Percentiles rank a stretch among this genome's conserved stretches.
phyloP scores from a whole-genome alignment of 495 filamentous ascomycete species.

The Aspergillus nanangensis region DNA sequence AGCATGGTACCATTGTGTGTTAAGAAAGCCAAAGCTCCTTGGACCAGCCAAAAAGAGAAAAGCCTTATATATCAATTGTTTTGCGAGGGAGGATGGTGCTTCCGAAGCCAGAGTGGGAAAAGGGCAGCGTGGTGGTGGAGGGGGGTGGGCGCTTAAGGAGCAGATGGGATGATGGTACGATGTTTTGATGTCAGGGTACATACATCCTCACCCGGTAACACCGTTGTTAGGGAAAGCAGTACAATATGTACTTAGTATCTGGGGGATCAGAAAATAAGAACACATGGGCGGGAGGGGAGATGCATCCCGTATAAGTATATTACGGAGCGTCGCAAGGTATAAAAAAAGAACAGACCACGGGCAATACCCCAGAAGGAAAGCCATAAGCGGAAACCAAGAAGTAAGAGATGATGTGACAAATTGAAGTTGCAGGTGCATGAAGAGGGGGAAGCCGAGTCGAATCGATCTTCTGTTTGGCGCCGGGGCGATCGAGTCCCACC shows the following conservation, averaged over 20 bases:
- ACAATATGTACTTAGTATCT: too few relatives aligned
- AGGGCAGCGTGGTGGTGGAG: too few relatives aligned
- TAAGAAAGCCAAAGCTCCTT: not conserved
- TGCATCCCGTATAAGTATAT: conserved; percentile 14
- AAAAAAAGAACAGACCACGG: conserved; percentile 10
- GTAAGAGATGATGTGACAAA: conserved; percentile 8
- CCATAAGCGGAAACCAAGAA: not conserved
- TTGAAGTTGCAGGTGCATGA: conserved; percentile 10
- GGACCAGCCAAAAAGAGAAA: conserved; percentile 2
- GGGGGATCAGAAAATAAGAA: too few relatives aligned
- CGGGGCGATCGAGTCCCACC: not conserved
- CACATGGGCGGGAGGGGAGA: conserved; percentile 4
- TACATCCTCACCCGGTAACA: too few relatives aligned
- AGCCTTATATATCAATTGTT: too few relatives aligned
- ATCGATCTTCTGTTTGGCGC: conserved; percentile 3
- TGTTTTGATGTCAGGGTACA: too few relatives aligned
- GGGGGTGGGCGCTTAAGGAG: too few relatives aligned
- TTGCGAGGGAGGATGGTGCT: too few relatives aligned
- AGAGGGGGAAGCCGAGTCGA: conserved; percentile 3
- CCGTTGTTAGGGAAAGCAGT: too few relatives aligned
- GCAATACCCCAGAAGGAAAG: conserved; percentile 4
- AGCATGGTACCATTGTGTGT: too few relatives aligned
- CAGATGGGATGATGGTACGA: too few relatives aligned
- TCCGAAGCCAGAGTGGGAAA: too few relatives aligned
- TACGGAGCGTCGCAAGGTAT: not conserved